Conservation (phyloP, 371 early-diverging fungal genomes). For the Mortierella sp. region DNA sequence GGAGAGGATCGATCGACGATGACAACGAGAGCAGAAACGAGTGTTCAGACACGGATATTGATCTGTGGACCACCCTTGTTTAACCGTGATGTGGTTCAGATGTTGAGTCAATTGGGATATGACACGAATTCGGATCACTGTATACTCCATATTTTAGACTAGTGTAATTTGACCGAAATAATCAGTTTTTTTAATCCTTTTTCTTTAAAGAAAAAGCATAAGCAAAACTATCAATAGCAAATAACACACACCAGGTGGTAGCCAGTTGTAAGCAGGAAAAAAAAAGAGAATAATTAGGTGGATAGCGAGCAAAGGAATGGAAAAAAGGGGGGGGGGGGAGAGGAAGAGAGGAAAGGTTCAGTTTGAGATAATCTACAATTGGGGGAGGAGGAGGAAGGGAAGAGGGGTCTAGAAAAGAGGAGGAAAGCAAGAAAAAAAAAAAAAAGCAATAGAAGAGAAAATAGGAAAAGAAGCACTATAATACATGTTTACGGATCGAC, state of each 20-base stretch:
- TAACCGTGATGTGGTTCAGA: slow-evolving; percentile 28
- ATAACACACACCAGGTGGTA: too few relatives aligned
- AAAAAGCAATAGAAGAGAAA: not conserved
- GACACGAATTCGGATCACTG: slow-evolving; percentile 3
- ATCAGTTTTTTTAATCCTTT: too few relatives aligned
- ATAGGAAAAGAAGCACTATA: not conserved
- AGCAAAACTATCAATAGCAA: too few relatives aligned
- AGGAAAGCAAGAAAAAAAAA: not conserved
- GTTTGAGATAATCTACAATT: too few relatives aligned
- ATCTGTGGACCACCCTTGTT: slow-evolving; percentile 45
- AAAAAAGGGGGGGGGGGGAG: not conserved
- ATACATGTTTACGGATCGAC: not conserved
- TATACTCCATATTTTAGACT: slow-evolving; percentile 36
- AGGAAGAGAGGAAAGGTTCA: not conserved
- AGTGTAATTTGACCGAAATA: not conserved
- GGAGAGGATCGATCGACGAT: too few relatives aligned
- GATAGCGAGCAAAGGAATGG: too few relatives aligned
- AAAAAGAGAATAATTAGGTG: not conserved
- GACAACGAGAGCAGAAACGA: too few relatives aligned
- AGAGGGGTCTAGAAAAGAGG: not conserved
- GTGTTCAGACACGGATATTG: slow-evolving; percentile 23
- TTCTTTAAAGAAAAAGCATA: too few relatives aligned
- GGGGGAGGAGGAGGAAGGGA: too few relatives aligned
- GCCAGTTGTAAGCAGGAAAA: too few relatives aligned
- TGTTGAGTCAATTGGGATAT: slow-evolving; percentile 24